Evolutionary conservation across 371 early-diverging fungal genomes (phyloP).

Genomic region (Mucor mucedo): DNA sequence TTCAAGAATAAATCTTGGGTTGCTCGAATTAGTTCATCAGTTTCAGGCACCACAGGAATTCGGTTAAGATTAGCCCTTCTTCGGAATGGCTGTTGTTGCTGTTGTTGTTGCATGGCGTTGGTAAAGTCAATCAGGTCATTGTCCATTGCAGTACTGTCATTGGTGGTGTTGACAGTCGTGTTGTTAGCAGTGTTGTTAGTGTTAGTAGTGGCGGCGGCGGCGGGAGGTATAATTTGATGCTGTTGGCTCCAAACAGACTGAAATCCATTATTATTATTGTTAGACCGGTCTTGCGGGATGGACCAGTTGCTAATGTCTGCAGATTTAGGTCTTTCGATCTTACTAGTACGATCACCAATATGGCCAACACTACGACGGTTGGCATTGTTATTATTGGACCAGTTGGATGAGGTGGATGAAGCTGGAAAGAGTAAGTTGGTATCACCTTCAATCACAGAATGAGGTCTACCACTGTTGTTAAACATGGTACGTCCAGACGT

Average conservation of each 20-base stretch:
- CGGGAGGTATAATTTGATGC: slow-evolving; percentile 5
- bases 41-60: slow-evolving; percentile 61
- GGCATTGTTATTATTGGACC: slow-evolving; percentile 14
- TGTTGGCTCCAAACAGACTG: slow-evolving; percentile 44
- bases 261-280: slow-evolving; percentile 37
- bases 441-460: slow-evolving; percentile 42
- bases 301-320: slow-evolving; percentile 73
- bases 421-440: slow-evolving; percentile 23
- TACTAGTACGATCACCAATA: slow-evolving; percentile 33
- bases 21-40: slow-evolving; percentile 41
- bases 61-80: slow-evolving; percentile 48
- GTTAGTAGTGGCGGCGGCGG: slow-evolving; percentile 10
- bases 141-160: background rate
- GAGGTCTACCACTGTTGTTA: slow-evolving; percentile 34
- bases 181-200: slow-evolving; percentile 6
- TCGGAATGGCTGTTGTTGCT: slow-evolving; percentile 36
- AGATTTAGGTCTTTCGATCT: slow-evolving; percentile 57
- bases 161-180: background rate
- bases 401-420: slow-evolving; percentile 8
- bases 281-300: slow-evolving; percentile 26
- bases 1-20: slow-evolving; percentile 19
- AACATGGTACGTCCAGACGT: slow-evolving; percentile 29
- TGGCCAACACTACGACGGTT: slow-evolving; percentile 25
- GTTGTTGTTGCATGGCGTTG: slow-evolving; percentile 30
- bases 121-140: slow-evolving; percentile 35